Percentiles rank a stretch among this genome's conserved stretches.
These are phyloP conservation scores for Suillus clintonianus DNA, from an alignment of 768 basidiomycete species.

Conservation along the genomic window DNA sequence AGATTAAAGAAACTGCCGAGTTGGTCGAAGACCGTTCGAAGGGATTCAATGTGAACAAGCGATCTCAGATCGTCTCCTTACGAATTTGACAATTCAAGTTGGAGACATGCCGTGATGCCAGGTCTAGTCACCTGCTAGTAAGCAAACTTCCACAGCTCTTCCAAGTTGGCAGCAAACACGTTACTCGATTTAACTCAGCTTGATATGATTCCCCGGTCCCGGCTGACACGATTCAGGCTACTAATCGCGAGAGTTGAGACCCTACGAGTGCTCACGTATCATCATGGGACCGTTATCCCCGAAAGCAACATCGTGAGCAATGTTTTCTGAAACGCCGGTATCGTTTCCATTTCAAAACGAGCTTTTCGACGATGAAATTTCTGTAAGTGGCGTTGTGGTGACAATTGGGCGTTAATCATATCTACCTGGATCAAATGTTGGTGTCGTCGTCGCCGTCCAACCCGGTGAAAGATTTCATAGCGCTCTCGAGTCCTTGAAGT, in stretches of 20 bases:
- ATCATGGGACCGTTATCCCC: not conserved
- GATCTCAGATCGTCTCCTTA: not conserved
- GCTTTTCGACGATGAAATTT: not conserved
- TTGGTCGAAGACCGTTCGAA: not conserved
- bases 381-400: not conserved
- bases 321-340: not conserved
- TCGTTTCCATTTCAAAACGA: not conserved
- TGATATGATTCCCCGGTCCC: not conserved
- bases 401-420: not conserved
- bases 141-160: not conserved
- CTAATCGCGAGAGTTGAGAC: not conserved
- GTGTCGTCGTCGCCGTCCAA: not conserved
- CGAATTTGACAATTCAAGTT: not conserved
- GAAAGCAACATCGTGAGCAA: not conserved
- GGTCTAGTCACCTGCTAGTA: not conserved
- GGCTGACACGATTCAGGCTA: not conserved
- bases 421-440: not conserved
- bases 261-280: not conserved
- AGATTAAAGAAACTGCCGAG: slow-evolving; percentile 2
- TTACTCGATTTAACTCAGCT: not conserved
- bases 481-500: not conserved
- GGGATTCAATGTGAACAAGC: not conserved
- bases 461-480: not conserved
- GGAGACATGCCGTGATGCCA: not conserved
- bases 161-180: not conserved